Evolutionary conservation across 176 grass and related monocot genomes (phyloP), one percentile per base, ranked within the genome.

Genomic region (Cenchrus purpureus): DNA sequence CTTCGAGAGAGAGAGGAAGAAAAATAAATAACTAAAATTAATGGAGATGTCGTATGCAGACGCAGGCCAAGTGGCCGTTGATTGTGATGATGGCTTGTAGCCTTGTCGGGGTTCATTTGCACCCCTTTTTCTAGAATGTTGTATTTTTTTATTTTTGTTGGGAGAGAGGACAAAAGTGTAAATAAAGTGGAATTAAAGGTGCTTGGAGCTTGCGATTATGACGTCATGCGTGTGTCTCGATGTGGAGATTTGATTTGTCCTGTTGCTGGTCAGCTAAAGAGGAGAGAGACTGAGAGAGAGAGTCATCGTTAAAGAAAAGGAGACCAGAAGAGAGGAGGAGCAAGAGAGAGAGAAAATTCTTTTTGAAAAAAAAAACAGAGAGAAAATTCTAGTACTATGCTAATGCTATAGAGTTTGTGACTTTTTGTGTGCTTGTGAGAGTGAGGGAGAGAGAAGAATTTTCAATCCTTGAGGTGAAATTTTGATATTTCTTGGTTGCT

Each of bases 211-310:
- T 19, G 58, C 65, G 85, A 71, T 68, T 49, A 40, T 77, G 76
- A 91, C 62, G 89, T 87, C 85, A 64, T 66, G 42, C 14, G 82
- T 37, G 82, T 46, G 62, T 63, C 69, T 40, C 80, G 64, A 58
- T 72, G 72, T 31, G 77, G 87, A 68, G 63, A 22, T 53, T 70
- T 71, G 56, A 52, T 78, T 84, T 86, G 84, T 73, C 78, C 65
- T 76, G 83, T 77, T 65, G 83, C 12, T 70, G 17, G 61, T 75
- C 55, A 64, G 71, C 44, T 49, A 43, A 13, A 22, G 52, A 55
- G 1, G 43, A 48, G 10, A 10, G 58, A 57, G n/a, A 43, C 31
- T 31, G 4, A 3, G 1, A 58, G 43, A 48, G 10, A 10, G 58
- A 57, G n/a, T 42, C 4, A 31, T 43, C 10, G 16, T 43, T 9